phyloP scores from a whole-genome alignment of 768 basidiomycete genomes.

The Boletellus emodensis region DNA sequence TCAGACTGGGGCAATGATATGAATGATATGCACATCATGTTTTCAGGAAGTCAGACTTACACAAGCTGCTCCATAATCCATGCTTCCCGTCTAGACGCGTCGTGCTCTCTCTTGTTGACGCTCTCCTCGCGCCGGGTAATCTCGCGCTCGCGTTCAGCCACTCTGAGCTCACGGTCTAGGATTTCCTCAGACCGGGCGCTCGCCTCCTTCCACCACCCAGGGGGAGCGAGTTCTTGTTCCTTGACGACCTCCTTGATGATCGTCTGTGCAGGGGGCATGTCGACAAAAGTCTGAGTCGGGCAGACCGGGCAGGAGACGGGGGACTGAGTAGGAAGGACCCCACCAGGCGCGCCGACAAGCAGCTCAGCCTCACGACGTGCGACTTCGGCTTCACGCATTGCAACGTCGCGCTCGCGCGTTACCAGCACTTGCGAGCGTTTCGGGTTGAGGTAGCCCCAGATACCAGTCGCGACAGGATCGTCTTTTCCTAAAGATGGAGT shows the following conservation, averaged over 20 bases:
- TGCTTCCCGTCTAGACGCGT: constrained; percentile 78
- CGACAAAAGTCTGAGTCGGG: constrained; percentile 46
- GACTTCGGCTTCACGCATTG: constrained; percentile 81
- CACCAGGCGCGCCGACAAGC: constrained; percentile 78
- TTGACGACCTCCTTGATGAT: constrained; percentile 86
- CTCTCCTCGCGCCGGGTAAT: constrained; percentile 82
- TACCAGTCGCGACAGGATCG: constrained; percentile 44
- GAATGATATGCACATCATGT: not conserved
- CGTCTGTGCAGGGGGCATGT: constrained; percentile 66
- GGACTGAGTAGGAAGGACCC: constrained; percentile 58
- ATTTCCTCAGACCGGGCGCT: constrained; percentile 74
- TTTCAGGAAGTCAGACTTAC: constrained; percentile 41
- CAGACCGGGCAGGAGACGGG: constrained; percentile 58
- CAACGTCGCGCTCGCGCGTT: constrained; percentile 74
- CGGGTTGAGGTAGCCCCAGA: constrained; percentile 73
- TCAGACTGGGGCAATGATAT: constrained; percentile 40
- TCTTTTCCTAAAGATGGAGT: constrained; percentile 30
- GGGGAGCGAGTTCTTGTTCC: constrained; percentile 72
- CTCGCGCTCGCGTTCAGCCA: constrained; percentile 81
- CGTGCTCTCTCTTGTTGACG: constrained; percentile 82
- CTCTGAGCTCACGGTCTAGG: constrained; percentile 79
- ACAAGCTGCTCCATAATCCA: constrained; percentile 95
- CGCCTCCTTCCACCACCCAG: constrained; percentile 72
- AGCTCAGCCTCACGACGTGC: constrained; percentile 86
- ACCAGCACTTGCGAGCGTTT: constrained; percentile 80